A percentile compares a stretch with the other conserved stretches of the same genome.
Conservation (phyloP, 1,284 basidiomycete species). For the Mycosarcoma maydis region DNA sequence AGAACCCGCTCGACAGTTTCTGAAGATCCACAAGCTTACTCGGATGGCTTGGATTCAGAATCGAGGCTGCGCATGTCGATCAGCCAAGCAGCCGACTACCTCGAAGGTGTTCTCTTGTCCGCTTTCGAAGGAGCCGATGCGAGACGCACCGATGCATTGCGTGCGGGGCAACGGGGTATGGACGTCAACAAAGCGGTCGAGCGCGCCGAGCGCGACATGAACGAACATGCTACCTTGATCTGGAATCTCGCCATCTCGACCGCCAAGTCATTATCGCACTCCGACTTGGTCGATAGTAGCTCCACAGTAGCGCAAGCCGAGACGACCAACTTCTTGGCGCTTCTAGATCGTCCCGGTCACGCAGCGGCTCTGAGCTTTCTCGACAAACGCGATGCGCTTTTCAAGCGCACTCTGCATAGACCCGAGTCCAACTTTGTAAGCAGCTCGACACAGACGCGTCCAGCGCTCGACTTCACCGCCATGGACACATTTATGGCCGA, state of each 20-base stretch:
- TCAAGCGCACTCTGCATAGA: slow-evolving; percentile 77
- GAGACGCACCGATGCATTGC: slow-evolving; percentile 66
- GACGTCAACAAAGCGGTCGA: slow-evolving; percentile 41
- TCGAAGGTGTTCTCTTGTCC: slow-evolving; percentile 82
- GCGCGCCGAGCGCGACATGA: slow-evolving; percentile 38
- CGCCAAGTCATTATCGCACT: not conserved
- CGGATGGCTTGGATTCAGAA: slow-evolving; percentile 13
- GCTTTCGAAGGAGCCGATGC: slow-evolving; percentile 85
- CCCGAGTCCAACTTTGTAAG: slow-evolving; percentile 74
- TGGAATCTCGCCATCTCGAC: slow-evolving; percentile 34
- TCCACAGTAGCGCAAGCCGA: slow-evolving; percentile 75
- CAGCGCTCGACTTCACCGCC: slow-evolving; percentile 80
- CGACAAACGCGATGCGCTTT: slow-evolving; percentile 93
- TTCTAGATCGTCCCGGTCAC: slow-evolving; percentile 62
- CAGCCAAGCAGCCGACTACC: slow-evolving; percentile 77
- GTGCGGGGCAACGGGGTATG: slow-evolving; percentile 40
- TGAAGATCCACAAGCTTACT: not conserved
- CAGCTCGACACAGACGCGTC: slow-evolving; percentile 8
- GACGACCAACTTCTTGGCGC: slow-evolving; percentile 79
- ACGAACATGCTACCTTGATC: slow-evolving; percentile 33
- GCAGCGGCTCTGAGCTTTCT: slow-evolving; percentile 74
- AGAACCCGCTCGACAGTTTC: not conserved
- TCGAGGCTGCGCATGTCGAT: slow-evolving; percentile 31
- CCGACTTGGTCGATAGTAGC: not conserved
- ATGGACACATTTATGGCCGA: slow-evolving; percentile 90